These are phyloP conservation scores for Corynascus novoguineensis DNA, from an alignment of 495 filamentous ascomycete species.

Conservation along the genomic window DNA sequence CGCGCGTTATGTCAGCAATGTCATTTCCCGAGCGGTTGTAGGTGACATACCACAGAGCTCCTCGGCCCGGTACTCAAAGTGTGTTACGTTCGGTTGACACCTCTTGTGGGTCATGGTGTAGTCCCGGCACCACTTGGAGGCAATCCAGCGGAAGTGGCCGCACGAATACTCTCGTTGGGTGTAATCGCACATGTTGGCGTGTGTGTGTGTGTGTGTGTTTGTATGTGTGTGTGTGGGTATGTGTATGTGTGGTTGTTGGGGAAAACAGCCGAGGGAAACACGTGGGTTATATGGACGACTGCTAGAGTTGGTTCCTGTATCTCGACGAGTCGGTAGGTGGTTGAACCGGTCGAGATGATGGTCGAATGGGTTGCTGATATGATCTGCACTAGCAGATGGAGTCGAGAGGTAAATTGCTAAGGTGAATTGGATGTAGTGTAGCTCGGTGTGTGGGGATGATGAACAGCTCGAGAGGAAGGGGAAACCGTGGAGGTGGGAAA, in stretches of 20 bases:
- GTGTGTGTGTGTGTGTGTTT: slow-evolving; percentile 1
- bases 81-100: slow-evolving; percentile 38
- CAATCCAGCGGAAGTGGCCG: slow-evolving; percentile 42
- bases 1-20: slow-evolving; percentile 12
- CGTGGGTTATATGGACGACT: neutral
- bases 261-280: neutral
- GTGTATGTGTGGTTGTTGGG: neutral
- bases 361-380: neutral
- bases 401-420: neutral
- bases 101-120: slow-evolving; percentile 39
- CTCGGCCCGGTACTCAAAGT: slow-evolving; percentile 36
- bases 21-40: neutral
- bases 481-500: slow-evolving; percentile 13
- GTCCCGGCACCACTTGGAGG: slow-evolving; percentile 38
- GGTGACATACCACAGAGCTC: slow-evolving; percentile 32
- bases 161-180: slow-evolving; percentile 37
- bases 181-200: slow-evolving; percentile 30
- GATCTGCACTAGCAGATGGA: neutral
- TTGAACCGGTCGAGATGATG: neutral
- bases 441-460: slow-evolving; percentile 4
- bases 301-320: neutral
- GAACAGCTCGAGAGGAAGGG: slow-evolving; percentile 7
- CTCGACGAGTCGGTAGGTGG: neutral
- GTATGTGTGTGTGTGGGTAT: neutral
- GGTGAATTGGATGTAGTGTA: neutral